Base-by-base conservation (phyloP, 345 rosid genomes). In the Corchorus olitorius region DNA sequence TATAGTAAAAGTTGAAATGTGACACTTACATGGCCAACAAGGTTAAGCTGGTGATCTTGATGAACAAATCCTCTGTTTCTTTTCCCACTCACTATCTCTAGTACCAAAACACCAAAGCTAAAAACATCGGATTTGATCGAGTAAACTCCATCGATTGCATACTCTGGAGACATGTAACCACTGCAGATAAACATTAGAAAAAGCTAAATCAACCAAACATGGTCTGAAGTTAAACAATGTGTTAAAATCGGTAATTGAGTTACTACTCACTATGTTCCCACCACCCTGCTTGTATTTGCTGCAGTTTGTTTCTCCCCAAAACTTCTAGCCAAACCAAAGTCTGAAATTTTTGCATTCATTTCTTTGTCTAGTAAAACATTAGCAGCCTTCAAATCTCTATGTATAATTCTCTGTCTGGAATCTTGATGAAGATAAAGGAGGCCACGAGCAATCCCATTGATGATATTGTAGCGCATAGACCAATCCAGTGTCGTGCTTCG, bases 161-260 rank as follows among this genome's bases (percentile, higher is more conserved):
- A 87, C 77, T 87, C 90, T 1, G 87, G 88, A n/a, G 90, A 76
- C 87, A 87, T 87, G 66, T 85, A 87, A 15, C 90, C 90, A 73
- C 90, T 83, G 78, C 50, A 76, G 61, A 39, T 13, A 20, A 11
- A 16, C 37, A 14, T 35, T 56, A 7, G 2, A 3, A 19, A 3
- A 54, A 4, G 17, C 14, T 14, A 60, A 56, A 19, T 8, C 14
- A 20, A 56, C 34, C 34, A 56, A 3, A 19, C 14, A 56, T 19
- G 61, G 34, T 52, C 55, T 20, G 34, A 56, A 20, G 14, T 56
- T 20, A 20, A 56, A 10, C 34, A 56, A 20, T 56, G 34, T 19
- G 9, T 3, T 20, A 16, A 2, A 65, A 11, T 13, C 16, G 4
- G 37, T 13, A 12, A 6, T 41, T 20, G 56, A 48, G 62, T 55